Conservation (phyloP, 164 flowering plant genomes). For the Vitis amurensis region DNA sequence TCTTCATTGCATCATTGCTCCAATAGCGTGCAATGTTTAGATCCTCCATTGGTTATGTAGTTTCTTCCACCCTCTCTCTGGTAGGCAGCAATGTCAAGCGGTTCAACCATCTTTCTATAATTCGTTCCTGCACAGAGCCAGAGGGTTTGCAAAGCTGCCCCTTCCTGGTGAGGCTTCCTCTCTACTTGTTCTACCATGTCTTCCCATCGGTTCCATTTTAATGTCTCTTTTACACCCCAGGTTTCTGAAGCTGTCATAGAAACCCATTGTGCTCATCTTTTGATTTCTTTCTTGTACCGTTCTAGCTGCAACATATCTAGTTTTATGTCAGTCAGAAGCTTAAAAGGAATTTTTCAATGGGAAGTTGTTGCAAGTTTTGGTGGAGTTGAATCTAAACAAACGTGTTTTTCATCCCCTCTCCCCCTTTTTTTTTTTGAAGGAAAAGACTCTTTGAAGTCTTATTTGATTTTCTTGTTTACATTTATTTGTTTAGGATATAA, state of each 20-base stretch:
- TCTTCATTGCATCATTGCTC: conserved; percentile 39
- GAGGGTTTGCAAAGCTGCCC: conserved; percentile 12
- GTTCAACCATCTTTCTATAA: conserved; percentile 55
- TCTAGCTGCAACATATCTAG: conserved; percentile 34
- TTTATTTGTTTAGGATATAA: too few species aligned
- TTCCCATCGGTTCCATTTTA: not conserved
- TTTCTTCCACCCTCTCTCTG: conserved; percentile 17
- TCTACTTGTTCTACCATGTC: conserved; percentile 29
- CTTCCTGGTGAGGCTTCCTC: conserved; percentile 37
- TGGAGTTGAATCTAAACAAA: too few species aligned
- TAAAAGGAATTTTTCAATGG: too few species aligned
- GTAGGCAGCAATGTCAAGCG: conserved; percentile 52
- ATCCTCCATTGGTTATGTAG: conserved; percentile 26
- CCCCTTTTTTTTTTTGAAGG: too few species aligned
- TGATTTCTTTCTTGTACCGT: conserved; percentile 21
- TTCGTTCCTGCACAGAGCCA: conserved; percentile 43
- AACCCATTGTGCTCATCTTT: too few species aligned
- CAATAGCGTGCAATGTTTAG: conserved; percentile 30
- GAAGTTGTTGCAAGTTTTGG: too few species aligned
- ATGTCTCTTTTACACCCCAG: not conserved
- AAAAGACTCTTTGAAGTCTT: too few species aligned
- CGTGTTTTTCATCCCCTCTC: too few species aligned
- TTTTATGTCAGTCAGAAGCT: conserved; percentile 26
- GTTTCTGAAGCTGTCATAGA: conserved; percentile 19
- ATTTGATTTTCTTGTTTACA: too few species aligned